phyloP scores from a whole-genome alignment of 768 basidiomycete genomes.

The Termitomyces sp. region DNA sequence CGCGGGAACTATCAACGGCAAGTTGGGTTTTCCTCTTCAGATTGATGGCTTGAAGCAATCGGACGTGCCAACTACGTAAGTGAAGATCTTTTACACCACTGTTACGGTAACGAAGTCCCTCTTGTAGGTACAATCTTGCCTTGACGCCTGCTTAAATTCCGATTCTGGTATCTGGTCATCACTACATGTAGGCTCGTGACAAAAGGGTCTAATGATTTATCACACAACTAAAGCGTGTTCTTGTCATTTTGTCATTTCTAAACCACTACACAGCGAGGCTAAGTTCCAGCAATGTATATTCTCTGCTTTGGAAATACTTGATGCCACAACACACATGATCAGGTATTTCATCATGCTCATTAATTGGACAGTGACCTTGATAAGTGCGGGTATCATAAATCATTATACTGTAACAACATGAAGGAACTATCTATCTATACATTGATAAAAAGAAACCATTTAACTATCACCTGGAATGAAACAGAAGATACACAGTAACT shows the following conservation, averaged over 20 bases:
- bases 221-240: neutral
- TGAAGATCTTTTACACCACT: neutral
- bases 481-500: neutral
- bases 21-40: conserved; percentile 27
- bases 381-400: neutral
- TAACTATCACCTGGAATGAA: neutral
- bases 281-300: neutral
- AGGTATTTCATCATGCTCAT: neutral
- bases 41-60: conserved; percentile 29
- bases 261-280: too few relatives aligned
- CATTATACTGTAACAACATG: neutral
- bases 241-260: too few relatives aligned
- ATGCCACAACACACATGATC: too few relatives aligned
- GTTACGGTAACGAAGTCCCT: neutral
- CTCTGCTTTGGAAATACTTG: neutral
- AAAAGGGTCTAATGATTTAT: neutral
- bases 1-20: conserved; percentile 21
- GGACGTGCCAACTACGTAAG: conserved; percentile 30
- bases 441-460: neutral
- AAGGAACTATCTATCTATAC: conserved; percentile 5
- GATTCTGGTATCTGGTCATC: neutral
- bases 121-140: neutral
- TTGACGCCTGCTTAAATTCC: neutral
- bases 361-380: neutral
- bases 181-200: neutral